A percentile compares a stretch with the other conserved stretches of the same genome.
phyloP scores from a whole-genome alignment of 2,329 filamentous ascomycete genomes.

The Sporothrix schenckii region DNA sequence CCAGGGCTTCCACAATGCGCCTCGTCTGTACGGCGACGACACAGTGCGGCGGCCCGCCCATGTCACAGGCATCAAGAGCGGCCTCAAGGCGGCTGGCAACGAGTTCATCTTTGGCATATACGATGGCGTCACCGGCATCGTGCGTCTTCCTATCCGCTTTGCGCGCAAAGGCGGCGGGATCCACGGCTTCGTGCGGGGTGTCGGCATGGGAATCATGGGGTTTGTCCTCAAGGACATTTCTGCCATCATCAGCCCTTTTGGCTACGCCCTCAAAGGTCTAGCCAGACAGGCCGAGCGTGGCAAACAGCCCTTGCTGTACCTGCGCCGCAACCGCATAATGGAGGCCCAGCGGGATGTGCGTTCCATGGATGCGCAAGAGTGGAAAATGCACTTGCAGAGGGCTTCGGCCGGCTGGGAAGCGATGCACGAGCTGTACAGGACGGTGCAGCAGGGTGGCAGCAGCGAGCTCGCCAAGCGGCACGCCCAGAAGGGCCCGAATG shows the following conservation, averaged over 20 bases:
- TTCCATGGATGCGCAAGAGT: slow-evolving; percentile 43
- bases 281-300: slow-evolving; percentile 61
- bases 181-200: slow-evolving; percentile 54
- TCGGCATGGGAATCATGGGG: slow-evolving; percentile 65
- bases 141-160: slow-evolving; percentile 61
- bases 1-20: slow-evolving; percentile 72
- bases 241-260: slow-evolving; percentile 62
- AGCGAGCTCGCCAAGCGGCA: slow-evolving; percentile 35
- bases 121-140: slow-evolving; percentile 66
- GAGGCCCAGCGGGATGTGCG: slow-evolving; percentile 57
- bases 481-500: neutral
- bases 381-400: slow-evolving; percentile 40
- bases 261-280: slow-evolving; percentile 66
- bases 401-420: slow-evolving; percentile 49
- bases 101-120: slow-evolving; percentile 67
- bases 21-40: slow-evolving; percentile 69
- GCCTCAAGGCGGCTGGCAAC: slow-evolving; percentile 61
- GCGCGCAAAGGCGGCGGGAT: slow-evolving; percentile 56
- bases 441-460: slow-evolving; percentile 45
- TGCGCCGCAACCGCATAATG: slow-evolving; percentile 61
- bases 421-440: slow-evolving; percentile 47
- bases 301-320: slow-evolving; percentile 55
- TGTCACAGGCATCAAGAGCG: slow-evolving; percentile 67
- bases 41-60: slow-evolving; percentile 66
- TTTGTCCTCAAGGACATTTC: slow-evolving; percentile 67